Evolutionary conservation across 2,329 filamentous ascomycete species (phyloP).

Genomic region (Fusarium transvaalense): DNA sequence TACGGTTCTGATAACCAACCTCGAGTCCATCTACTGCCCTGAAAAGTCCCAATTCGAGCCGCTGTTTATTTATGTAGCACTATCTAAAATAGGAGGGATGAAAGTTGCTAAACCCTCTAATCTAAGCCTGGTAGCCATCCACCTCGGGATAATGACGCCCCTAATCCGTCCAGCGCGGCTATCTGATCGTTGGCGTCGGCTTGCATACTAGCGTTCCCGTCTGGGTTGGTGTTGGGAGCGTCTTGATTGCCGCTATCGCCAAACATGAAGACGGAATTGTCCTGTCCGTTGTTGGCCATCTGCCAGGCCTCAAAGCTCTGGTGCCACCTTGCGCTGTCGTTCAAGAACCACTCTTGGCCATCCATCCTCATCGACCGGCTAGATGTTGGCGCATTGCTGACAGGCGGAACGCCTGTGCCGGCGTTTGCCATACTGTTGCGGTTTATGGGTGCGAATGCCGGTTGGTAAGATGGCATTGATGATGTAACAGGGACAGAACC

Average conservation of each 20-base stretch:
- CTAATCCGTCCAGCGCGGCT: slow-evolving; percentile 51
- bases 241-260: slow-evolving; percentile 39
- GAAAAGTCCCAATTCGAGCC: slow-evolving; percentile 1
- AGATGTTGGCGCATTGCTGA: slow-evolving; percentile 37
- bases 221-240: slow-evolving; percentile 35
- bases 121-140: slow-evolving; percentile 56
- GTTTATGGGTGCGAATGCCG: slow-evolving; percentile 40
- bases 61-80: not conserved
- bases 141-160: slow-evolving; percentile 49
- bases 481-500: slow-evolving; percentile 33
- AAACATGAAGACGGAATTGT: slow-evolving; percentile 50
- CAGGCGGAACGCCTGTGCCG: slow-evolving; percentile 34
- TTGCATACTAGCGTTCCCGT: slow-evolving; percentile 33
- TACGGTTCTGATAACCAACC: slow-evolving; percentile 7
- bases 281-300: slow-evolving; percentile 49
- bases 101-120: slow-evolving; percentile 32
- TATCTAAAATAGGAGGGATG: slow-evolving; percentile 2
- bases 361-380: slow-evolving; percentile 57
- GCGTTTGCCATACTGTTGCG: slow-evolving; percentile 29
- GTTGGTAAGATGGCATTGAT: slow-evolving; percentile 41
- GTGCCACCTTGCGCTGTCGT: slow-evolving; percentile 69
- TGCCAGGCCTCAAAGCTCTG: slow-evolving; percentile 69
- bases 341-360: slow-evolving; percentile 69
- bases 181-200: slow-evolving; percentile 42
- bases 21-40: slow-evolving; percentile 4